phyloP scores from a whole-genome alignment of 441 rosid species.

The Pelargonium citronellum region DNA sequence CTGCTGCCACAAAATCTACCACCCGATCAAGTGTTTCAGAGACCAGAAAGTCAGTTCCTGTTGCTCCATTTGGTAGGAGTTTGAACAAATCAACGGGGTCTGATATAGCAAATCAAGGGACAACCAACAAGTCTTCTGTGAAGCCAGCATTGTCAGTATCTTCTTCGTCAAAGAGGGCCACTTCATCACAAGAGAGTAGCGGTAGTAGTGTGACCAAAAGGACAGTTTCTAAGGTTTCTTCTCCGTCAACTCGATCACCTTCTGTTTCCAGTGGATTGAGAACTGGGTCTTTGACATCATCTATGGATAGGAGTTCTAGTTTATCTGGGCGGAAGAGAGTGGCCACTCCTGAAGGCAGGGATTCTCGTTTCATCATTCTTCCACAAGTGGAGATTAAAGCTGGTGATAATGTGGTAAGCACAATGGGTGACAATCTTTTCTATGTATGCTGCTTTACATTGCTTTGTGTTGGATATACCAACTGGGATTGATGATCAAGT shows the following conservation, averaged over 20 bases:
- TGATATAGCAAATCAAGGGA: constrained; percentile 42
- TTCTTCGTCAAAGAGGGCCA: constrained; percentile 50
- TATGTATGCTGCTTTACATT: neutral
- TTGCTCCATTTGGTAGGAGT: constrained; percentile 45
- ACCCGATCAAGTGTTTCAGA: constrained; percentile 41
- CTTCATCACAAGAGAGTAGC: constrained; percentile 59
- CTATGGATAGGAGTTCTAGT: constrained; percentile 61
- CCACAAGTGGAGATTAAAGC: constrained; percentile 94
- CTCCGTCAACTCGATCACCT: constrained; percentile 63
- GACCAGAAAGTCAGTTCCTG: constrained; percentile 41
- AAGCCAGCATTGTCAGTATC: constrained; percentile 48
- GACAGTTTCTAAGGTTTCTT: constrained; percentile 54
- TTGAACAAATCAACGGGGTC: constrained; percentile 52
- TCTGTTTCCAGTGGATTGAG: constrained; percentile 66
- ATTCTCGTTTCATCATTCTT: constrained; percentile 75
- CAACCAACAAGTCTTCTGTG: constrained; percentile 39
- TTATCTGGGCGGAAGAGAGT: constrained; percentile 61
- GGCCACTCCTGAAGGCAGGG: constrained; percentile 62
- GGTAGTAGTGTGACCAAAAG: constrained; percentile 55
- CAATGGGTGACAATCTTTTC: neutral
- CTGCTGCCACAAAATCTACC: constrained; percentile 48
- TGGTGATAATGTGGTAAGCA: constrained; percentile 85
- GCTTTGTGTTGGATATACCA: neutral
- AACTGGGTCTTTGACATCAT: constrained; percentile 51
- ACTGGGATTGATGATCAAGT: neutral